Conservation (phyloP, 345 rosid species). For the Excoecaria cochinchinensis region DNA sequence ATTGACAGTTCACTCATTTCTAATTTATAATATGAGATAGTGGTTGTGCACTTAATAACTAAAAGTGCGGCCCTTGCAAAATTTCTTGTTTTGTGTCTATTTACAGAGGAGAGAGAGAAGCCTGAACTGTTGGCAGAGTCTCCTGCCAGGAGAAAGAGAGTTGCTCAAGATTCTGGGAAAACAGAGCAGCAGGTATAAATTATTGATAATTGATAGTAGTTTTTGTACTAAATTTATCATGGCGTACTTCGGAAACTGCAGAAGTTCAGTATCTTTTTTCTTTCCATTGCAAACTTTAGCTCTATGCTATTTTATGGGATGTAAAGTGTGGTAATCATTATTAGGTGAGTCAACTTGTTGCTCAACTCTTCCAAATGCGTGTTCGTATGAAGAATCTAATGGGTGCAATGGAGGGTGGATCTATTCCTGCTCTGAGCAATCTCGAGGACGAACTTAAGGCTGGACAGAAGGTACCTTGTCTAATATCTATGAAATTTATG, state of each 20-base stretch:
- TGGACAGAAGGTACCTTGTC: slow-evolving; percentile 64
- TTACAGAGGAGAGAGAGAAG: slow-evolving; percentile 87
- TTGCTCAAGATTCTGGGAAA: slow-evolving; percentile 84
- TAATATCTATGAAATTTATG: too few relatives aligned
- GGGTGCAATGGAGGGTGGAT: slow-evolving; percentile 94
- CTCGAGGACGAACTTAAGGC: slow-evolving; percentile 86
- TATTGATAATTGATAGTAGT: slow-evolving; percentile 10
- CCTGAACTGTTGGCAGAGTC: slow-evolving; percentile 95
- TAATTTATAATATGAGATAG: too few relatives aligned
- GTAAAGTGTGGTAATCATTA: slow-evolving; percentile 21
- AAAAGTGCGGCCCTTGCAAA: not conserved
- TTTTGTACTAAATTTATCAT: not conserved
- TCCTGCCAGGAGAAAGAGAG: slow-evolving; percentile 70
- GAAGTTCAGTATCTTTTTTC: not conserved
- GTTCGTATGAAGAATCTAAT: slow-evolving; percentile 92
- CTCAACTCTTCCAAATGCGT: slow-evolving; percentile 97
- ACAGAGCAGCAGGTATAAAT: slow-evolving; percentile 73
- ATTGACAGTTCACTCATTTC: not conserved
- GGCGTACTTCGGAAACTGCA: not conserved
- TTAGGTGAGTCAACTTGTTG: slow-evolving; percentile 92
- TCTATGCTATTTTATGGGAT: slow-evolving; percentile 6
- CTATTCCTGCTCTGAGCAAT: slow-evolving; percentile 83
- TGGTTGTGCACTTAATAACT: not conserved
- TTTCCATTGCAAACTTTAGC: not conserved
- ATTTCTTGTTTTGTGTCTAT: slow-evolving; percentile 14